Percentiles rank a stretch among this genome's conserved stretches.
These are phyloP conservation scores for Entomortierella lignicola DNA, from an alignment of 192 early-diverging fungal species.

Conservation along the genomic window DNA sequence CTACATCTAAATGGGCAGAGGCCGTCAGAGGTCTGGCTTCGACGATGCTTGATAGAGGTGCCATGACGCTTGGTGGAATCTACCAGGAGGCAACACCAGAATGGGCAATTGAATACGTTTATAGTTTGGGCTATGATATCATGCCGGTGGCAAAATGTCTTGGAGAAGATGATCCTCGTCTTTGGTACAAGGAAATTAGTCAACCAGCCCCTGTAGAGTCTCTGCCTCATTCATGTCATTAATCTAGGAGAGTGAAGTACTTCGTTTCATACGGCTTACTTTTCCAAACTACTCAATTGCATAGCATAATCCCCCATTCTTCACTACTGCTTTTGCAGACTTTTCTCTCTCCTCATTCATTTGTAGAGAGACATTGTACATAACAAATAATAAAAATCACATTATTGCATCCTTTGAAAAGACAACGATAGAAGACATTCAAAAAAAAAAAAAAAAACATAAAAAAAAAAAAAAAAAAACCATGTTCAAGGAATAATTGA, in stretches of 20 bases:
- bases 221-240: slow-evolving; percentile 11
- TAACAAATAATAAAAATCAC: too few relatives aligned
- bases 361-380: too few relatives aligned
- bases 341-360: too few relatives aligned
- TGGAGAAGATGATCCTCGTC: slow-evolving; percentile 35
- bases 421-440: not conserved
- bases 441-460: not conserved
- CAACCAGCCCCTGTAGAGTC: slow-evolving; percentile 5
- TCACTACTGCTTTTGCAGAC: too few relatives aligned
- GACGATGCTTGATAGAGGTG: slow-evolving; percentile 17
- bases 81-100: slow-evolving; percentile 45
- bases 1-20: slow-evolving; percentile 36
- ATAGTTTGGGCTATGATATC: slow-evolving; percentile 32
- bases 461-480: not conserved
- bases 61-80: slow-evolving; percentile 37
- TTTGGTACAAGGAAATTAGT: slow-evolving; percentile 46
- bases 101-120: slow-evolving; percentile 46
- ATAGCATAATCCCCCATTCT: too few relatives aligned
- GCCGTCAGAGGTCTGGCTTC: slow-evolving; percentile 33
- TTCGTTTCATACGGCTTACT: too few relatives aligned
- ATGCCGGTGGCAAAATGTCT: slow-evolving; percentile 40
- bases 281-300: too few relatives aligned
- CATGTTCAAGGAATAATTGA: too few relatives aligned
- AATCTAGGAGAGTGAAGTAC: not conserved
- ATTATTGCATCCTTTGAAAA: too few relatives aligned